Evolutionary conservation across 331 rosid genomes (phyloP).

Genomic region (Quercus lobata): DNA sequence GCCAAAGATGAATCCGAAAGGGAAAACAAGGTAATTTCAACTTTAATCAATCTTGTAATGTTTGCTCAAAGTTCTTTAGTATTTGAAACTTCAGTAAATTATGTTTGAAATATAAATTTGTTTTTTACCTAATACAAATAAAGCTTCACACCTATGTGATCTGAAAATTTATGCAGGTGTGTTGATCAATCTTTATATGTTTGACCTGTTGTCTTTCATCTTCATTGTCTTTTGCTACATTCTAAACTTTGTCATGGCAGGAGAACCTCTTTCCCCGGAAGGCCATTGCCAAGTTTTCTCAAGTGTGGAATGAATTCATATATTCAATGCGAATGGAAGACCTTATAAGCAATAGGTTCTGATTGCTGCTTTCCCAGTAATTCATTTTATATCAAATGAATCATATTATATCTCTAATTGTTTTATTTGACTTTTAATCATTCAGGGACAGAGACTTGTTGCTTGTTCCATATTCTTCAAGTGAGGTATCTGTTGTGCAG

Average conservation of each 20-base stretch:
- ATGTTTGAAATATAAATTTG: conserved; percentile 3
- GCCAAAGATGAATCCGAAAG: conserved; percentile 10
- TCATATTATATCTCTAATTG: too few species aligned
- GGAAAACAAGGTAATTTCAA: conserved; percentile 30
- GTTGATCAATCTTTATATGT: neutral
- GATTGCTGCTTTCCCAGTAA: conserved; percentile 20
- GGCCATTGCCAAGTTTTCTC: conserved; percentile 73
- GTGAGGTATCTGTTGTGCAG: too few species aligned
- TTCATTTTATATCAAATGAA: too few species aligned
- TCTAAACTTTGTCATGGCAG: conserved; percentile 43
- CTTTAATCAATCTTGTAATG: neutral
- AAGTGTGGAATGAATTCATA: conserved; percentile 89
- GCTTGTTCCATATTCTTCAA: too few species aligned
- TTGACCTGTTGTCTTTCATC: neutral
- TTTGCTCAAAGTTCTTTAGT: neutral
- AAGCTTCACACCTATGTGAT: neutral
- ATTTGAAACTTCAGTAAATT: conserved; percentile 20
- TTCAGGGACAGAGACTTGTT: too few species aligned
- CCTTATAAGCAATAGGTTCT: conserved; percentile 75
- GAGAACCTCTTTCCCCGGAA: conserved; percentile 36
- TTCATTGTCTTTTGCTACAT: conserved; percentile 11
- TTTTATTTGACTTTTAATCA: too few species aligned
- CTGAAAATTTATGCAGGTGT: neutral
- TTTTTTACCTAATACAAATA: conserved; percentile 4
- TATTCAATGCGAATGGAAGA: conserved; percentile 81